Conservation (phyloP, 495 filamentous ascomycete genomes). For the Neurospora sp. region DNA sequence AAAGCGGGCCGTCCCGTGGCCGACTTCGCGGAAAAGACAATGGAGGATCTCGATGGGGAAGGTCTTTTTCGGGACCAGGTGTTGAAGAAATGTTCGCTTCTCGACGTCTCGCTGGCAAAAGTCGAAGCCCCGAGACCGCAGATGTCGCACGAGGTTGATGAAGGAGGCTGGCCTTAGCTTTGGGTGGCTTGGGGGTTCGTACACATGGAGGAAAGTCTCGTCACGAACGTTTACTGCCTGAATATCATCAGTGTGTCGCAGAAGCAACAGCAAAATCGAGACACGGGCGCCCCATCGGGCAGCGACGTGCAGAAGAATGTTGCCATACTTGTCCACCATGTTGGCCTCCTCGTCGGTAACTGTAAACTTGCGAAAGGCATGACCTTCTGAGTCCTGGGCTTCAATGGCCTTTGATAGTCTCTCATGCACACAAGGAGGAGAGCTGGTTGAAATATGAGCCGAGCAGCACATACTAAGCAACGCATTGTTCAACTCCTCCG, state of each 20-base stretch:
- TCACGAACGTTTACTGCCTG: conserved; percentile 21
- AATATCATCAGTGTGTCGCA: conserved; percentile 21
- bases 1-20: conserved; percentile 22
- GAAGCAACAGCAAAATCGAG: conserved; percentile 18
- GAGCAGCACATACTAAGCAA: conserved; percentile 22
- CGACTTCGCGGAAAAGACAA: conserved; percentile 21
- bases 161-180: conserved; percentile 19
- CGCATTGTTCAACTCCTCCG: conserved; percentile 20
- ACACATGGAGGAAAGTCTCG: conserved; percentile 25
- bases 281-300: conserved; percentile 24
- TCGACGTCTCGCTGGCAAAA: conserved; percentile 24
- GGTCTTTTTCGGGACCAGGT: conserved; percentile 15
- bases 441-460: background rate
- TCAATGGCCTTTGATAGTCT: conserved; percentile 20
- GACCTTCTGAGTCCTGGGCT: conserved; percentile 14
- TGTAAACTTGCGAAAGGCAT: conserved; percentile 16
- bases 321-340: conserved; percentile 20
- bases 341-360: conserved; percentile 23
- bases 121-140: conserved; percentile 22
- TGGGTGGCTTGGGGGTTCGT: conserved; percentile 17
- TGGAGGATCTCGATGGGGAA: conserved; percentile 23
- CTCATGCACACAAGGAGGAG: conserved; percentile 16
- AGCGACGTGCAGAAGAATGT: conserved; percentile 23
- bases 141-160: conserved; percentile 19
- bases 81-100: conserved; percentile 21